Evolutionary conservation across 2,329 filamentous ascomycete genomes (phyloP), one percentile per base, ranked within the genome.

Genomic region (Zelopaecilomyces penicillatus): DNA sequence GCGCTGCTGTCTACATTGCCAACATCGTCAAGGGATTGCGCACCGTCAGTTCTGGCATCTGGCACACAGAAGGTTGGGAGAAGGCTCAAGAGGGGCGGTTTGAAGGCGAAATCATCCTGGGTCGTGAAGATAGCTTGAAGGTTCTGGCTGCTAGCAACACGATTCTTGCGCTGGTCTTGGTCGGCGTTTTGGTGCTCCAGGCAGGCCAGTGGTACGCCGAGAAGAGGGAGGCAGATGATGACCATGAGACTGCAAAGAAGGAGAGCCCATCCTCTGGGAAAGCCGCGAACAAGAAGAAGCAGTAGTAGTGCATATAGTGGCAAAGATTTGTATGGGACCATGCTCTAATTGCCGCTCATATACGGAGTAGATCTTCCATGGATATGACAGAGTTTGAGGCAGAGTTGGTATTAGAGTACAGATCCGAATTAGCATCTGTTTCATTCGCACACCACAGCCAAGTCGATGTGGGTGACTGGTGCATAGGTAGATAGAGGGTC

Each of bases 201-300:
- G 88, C 88, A 19, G 93, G 93, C 8, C 88, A 97, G 75, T 97
- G 91, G 93, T 98, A 98, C 69, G 93, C 93, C 28, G 90, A 97
- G 76, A 78, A 87, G 61, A 94, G 94, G 70, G 90, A 97, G 66
- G 75, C 76, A 58, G 85, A 90, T 62, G 90, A 96, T 65, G 74
- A 77, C 45, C 80, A 78, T 59, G 76, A 80, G 61, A 74, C 83
- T 51, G 77, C 82, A 54, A 56, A 63, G 51, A 56, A 58, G 54
- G 56, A 56, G 43, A 51, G 55, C 38, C 42, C 51, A 12, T 49
- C 55, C 8, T 29, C 43, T 35, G 50, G 47, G 44, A 61, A 62
- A 51, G 54, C 58, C 34, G 48, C 57, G 32, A 47, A 51, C 32
- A 66, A 65, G 57, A 67, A 66, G 58, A 65, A 66, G 56, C 61